phyloP scores from a whole-genome alignment of 78 protist species.

The Dictyostelium firmibasis region DNA sequence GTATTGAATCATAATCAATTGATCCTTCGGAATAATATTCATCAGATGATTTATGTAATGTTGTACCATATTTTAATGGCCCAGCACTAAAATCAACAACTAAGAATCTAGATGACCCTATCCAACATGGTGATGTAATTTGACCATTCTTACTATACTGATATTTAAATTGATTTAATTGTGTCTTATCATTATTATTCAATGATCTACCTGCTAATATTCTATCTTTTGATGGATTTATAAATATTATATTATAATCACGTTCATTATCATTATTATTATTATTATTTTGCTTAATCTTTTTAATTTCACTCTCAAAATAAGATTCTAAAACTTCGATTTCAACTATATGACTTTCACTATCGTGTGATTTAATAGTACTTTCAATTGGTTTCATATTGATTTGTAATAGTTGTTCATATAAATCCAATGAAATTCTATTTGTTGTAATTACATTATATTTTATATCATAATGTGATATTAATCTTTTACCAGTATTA shows the following conservation, averaged over 20 bases:
- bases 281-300: background rate
- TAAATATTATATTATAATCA: conserved; percentile 24
- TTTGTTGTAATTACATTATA: background rate
- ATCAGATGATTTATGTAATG: conserved; percentile 46
- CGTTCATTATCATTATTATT: background rate
- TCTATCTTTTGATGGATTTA: conserved; percentile 43
- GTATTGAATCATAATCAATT: conserved; percentile 31
- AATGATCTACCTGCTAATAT: background rate
- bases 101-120: conserved; percentile 14
- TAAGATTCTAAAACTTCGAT: conserved; percentile 43
- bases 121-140: conserved; percentile 58
- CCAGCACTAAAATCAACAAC: conserved; percentile 51
- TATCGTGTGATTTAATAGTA: background rate
- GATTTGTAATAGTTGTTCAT: background rate
- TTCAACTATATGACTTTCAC: conserved; percentile 27
- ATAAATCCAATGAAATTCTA: background rate
- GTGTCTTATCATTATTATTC: background rate
- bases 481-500: background rate
- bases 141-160: background rate
- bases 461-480: conserved; percentile 35
- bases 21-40: conserved; percentile 42
- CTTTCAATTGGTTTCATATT: background rate
- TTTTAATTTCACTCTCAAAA: conserved; percentile 23
- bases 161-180: background rate
- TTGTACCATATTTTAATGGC: conserved; percentile 52